These are phyloP conservation scores for Magnaporthiopsis poae DNA, from an alignment of 2,329 filamentous ascomycete genomes.

Conservation along the genomic window DNA sequence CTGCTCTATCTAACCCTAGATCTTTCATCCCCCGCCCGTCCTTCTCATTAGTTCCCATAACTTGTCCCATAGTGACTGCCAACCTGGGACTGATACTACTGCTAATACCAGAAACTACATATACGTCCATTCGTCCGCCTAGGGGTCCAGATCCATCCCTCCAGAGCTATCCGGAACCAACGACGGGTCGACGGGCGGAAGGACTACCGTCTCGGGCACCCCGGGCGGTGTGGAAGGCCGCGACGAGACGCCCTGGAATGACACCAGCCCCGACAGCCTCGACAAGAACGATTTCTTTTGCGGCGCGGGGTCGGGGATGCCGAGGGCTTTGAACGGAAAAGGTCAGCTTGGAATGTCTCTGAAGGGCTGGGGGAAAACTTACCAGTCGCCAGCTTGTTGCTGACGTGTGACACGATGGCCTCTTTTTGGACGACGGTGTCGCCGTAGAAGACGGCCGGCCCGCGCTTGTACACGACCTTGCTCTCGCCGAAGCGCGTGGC, in stretches of 20 bases:
- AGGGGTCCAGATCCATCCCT: too few relatives aligned
- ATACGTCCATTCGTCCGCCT: too few relatives aligned
- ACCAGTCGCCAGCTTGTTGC: constrained; percentile 15
- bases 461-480: constrained; percentile 18
- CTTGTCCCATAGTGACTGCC: too few relatives aligned
- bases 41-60: too few relatives aligned
- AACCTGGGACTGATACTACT: too few relatives aligned
- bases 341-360: not conserved
- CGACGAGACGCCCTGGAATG: not conserved
- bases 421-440: constrained; percentile 28
- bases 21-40: too few relatives aligned
- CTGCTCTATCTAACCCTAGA: too few relatives aligned
- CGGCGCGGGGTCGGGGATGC: not conserved
- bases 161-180: too few relatives aligned
- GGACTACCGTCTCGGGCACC: too few relatives aligned
- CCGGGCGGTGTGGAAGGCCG: too few relatives aligned
- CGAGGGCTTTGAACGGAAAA: not conserved
- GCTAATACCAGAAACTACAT: too few relatives aligned
- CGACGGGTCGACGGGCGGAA: too few relatives aligned
- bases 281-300: not conserved
- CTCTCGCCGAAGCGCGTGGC: constrained; percentile 16
- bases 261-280: not conserved
- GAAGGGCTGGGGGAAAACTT: not conserved
- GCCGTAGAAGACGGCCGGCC: constrained; percentile 26
- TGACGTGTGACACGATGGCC: constrained; percentile 16